Evolutionary conservation across 2,329 filamentous ascomycete genomes (phyloP).

Genomic region (Colletotrichum sansevieriae): DNA sequence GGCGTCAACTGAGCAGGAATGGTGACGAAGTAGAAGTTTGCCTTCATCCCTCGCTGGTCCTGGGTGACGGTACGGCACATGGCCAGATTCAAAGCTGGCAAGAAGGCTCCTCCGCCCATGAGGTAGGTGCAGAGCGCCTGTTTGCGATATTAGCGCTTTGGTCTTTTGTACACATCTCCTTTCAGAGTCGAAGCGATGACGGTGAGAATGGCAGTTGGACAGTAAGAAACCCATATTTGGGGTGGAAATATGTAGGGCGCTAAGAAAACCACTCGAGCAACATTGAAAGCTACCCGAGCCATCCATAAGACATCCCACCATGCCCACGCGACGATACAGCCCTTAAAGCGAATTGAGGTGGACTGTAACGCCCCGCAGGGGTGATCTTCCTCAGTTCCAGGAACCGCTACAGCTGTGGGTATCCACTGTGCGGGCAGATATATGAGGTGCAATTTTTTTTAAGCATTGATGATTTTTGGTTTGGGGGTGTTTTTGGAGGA

Average conservation of each 20-base stretch:
- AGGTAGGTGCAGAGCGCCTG: slow-evolving; percentile 66
- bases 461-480: slow-evolving; percentile 18
- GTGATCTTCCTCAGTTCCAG: slow-evolving; percentile 86
- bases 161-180: slow-evolving; percentile 33
- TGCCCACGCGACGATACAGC: slow-evolving; percentile 75
- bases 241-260: slow-evolving; percentile 70
- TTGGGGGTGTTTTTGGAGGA: neutral
- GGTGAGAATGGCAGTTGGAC: slow-evolving; percentile 12
- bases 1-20: slow-evolving; percentile 88
- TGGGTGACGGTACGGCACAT: slow-evolving; percentile 88
- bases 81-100: slow-evolving; percentile 79
- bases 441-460: slow-evolving; percentile 59
- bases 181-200: slow-evolving; percentile 37
- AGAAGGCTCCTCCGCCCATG: slow-evolving; percentile 65
- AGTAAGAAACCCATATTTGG: slow-evolving; percentile 44
- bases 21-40: slow-evolving; percentile 84
- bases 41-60: slow-evolving; percentile 82
- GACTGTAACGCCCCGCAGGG: slow-evolving; percentile 71
- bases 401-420: slow-evolving; percentile 83
- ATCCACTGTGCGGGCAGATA: slow-evolving; percentile 84
- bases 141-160: slow-evolving; percentile 44
- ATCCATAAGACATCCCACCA: slow-evolving; percentile 83
- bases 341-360: slow-evolving; percentile 75
- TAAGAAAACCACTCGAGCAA: slow-evolving; percentile 70
- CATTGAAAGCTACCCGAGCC: slow-evolving; percentile 71